phyloP scores from a whole-genome alignment of 2,329 filamentous ascomycete genomes.

The Didymella segeticola region DNA sequence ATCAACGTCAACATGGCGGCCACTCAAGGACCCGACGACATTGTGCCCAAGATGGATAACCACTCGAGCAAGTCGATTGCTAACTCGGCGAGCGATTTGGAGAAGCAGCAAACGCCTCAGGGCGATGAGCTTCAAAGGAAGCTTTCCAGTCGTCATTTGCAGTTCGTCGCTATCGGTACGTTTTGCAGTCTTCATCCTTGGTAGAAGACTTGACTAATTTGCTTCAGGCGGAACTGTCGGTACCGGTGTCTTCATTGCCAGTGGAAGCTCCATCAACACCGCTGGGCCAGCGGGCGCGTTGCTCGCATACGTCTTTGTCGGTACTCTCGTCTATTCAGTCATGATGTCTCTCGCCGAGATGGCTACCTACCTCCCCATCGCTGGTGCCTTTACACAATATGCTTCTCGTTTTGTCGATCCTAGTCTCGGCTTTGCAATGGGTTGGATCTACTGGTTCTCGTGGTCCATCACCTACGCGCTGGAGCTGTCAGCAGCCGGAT shows the following conservation, averaged over 20 bases:
- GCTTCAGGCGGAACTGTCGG: constrained; percentile 53
- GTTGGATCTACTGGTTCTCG: constrained; percentile 84
- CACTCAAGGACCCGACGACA: constrained; percentile 27
- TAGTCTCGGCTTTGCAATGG: constrained; percentile 77
- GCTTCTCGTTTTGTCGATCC: constrained; percentile 77
- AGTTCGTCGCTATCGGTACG: constrained; percentile 50
- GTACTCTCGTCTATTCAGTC: constrained; percentile 75
- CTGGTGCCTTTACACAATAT: constrained; percentile 78
- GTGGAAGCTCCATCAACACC: constrained; percentile 55
- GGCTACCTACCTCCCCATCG: constrained; percentile 77
- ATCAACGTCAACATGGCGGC: constrained; percentile 30
- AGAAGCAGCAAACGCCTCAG: constrained; percentile 42
- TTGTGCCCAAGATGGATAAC: constrained; percentile 38
- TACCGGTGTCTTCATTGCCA: constrained; percentile 62
- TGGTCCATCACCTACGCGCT: constrained; percentile 77
- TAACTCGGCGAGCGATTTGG: constrained; percentile 41
- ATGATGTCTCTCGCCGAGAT: constrained; percentile 73
- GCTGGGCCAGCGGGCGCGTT: constrained; percentile 58
- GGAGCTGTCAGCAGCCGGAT: constrained; percentile 73
- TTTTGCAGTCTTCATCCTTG: neutral
- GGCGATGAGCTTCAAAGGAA: constrained; percentile 44
- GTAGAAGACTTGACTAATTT: constrained; percentile 8
- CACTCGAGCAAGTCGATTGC: constrained; percentile 41
- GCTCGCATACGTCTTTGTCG: constrained; percentile 61
- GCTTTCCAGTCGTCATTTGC: constrained; percentile 47